Conservation (phyloP, 129 eudicot genomes). For the Rutidosis leptorrhynchoides region DNA sequence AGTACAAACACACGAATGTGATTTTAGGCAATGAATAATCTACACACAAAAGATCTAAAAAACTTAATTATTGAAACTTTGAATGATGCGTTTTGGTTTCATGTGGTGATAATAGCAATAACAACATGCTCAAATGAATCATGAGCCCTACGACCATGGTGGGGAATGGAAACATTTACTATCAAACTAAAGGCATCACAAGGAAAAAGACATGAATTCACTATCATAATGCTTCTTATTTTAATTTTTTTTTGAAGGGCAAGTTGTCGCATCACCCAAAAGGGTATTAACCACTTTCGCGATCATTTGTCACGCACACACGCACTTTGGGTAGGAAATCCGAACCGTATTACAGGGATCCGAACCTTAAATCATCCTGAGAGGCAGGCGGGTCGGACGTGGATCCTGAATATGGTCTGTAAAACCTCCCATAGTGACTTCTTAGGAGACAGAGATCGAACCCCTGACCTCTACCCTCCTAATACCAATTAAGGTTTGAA, state of each 20-base stretch:
- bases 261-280: too few relatives aligned
- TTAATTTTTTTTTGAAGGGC: too few relatives aligned
- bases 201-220: background rate
- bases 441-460: too few relatives aligned
- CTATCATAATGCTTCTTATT: constrained; percentile 3
- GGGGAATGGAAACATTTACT: constrained; percentile 18
- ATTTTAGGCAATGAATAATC: constrained; percentile 1
- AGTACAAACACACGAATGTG: constrained; percentile 3
- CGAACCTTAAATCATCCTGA: too few relatives aligned
- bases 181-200: constrained; percentile 16
- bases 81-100: constrained; percentile 3
- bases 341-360: too few relatives aligned
- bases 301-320: too few relatives aligned
- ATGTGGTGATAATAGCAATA: constrained; percentile 16
- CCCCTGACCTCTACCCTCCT: too few relatives aligned
- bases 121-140: constrained; percentile 17
- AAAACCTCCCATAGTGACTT: too few relatives aligned
- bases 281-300: too few relatives aligned
- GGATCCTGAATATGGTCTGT: too few relatives aligned
- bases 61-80: constrained; percentile 14
- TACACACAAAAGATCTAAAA: constrained; percentile 13
- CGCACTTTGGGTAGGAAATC: too few relatives aligned
- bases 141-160: constrained; percentile 13
- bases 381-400: too few relatives aligned
- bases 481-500: background rate